phyloP scores from a whole-genome alignment of 169 alveolate genomes.

The Plasmodium ovale region DNA sequence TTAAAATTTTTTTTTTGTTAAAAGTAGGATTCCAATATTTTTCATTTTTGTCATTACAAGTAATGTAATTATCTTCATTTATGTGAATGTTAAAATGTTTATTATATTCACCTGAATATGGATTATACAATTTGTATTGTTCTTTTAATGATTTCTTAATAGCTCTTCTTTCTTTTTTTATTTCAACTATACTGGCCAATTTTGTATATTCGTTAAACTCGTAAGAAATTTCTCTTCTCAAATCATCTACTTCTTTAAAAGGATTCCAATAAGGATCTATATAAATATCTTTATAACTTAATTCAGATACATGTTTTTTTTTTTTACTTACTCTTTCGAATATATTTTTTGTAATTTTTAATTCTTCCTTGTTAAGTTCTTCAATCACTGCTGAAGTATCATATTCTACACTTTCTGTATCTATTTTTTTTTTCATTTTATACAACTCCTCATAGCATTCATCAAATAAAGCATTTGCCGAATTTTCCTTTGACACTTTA shows the following conservation, averaged over 20 bases:
- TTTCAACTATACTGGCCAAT: constrained; percentile 80
- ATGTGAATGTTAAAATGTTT: constrained; percentile 31
- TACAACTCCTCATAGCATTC: constrained; percentile 53
- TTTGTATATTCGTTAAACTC: constrained; percentile 86
- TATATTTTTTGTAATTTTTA: constrained; percentile 77
- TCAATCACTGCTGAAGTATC: constrained; percentile 80
- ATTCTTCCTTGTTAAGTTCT: constrained; percentile 80
- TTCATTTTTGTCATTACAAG: constrained; percentile 79
- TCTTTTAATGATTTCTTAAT: constrained; percentile 76
- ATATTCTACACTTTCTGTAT: constrained; percentile 57
- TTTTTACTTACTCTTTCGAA: constrained; percentile 79
- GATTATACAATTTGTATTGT: constrained; percentile 72
- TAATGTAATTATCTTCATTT: constrained; percentile 10
- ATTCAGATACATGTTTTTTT: constrained; percentile 36
- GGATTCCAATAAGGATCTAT: constrained; percentile 91
- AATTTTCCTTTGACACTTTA: constrained; percentile 35
- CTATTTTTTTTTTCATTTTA: constrained; percentile 37
- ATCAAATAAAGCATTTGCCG: constrained; percentile 50
- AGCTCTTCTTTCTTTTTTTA: constrained; percentile 75
- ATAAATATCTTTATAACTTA: constrained; percentile 77
- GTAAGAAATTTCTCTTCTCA: constrained; percentile 82
- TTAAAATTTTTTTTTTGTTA: constrained; percentile 78
- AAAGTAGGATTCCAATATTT: constrained; percentile 88
- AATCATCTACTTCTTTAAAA: constrained; percentile 80
- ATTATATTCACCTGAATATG: constrained; percentile 65